phyloP scores from a whole-genome alignment of 176 grass and related monocot genomes.

The Bothriochloa decipiens region DNA sequence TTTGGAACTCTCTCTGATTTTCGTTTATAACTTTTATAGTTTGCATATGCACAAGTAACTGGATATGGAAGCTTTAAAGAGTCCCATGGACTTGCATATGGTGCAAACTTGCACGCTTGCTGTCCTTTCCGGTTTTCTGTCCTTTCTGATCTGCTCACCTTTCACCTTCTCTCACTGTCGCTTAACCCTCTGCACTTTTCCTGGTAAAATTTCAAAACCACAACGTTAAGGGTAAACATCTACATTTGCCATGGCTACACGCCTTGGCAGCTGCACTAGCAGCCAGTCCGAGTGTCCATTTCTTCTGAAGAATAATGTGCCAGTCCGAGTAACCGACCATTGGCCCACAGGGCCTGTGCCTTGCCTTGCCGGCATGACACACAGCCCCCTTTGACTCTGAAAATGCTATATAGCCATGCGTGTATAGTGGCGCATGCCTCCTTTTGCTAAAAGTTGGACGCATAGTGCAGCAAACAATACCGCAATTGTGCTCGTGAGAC shows the following conservation, averaged over 20 bases:
- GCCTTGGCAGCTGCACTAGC: no score
- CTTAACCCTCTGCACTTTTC: not conserved
- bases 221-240: not conserved
- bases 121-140: not conserved
- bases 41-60: not conserved
- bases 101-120: not conserved
- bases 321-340: not conserved
- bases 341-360: not conserved
- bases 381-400: not conserved
- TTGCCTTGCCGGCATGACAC: not conserved
- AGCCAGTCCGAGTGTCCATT: not conserved
- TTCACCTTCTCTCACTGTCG: not conserved
- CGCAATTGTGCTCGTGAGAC: slow-evolving; percentile 3
- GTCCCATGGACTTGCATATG: not conserved
- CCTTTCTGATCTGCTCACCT: not conserved
- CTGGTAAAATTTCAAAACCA: not conserved
- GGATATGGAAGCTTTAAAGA: not conserved
- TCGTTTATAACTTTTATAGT: not conserved
- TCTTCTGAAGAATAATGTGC: not conserved
- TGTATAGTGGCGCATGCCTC: not conserved
- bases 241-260: not conserved
- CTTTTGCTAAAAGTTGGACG: slow-evolving; percentile 22
- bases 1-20: not conserved
- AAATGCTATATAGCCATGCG: not conserved
- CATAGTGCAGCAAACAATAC: slow-evolving; percentile 16